Conservation (phyloP, 441 rosid species). For the Erodium moschatum region DNA sequence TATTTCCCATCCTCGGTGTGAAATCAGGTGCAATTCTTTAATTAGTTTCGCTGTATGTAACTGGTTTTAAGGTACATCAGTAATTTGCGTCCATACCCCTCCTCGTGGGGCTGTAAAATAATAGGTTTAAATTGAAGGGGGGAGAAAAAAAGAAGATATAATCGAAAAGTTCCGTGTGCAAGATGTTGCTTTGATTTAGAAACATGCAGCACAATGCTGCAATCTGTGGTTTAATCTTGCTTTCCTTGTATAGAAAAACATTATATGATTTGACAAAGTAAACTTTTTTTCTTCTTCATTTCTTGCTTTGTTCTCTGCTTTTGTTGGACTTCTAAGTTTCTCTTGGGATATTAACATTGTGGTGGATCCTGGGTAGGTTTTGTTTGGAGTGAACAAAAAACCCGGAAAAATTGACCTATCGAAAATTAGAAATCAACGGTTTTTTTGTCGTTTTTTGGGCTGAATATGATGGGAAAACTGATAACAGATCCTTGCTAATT, state of each 20-base stretch:
- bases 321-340: too few relatives aligned
- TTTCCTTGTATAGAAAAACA: conserved; percentile 29
- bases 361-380: too few relatives aligned
- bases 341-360: too few relatives aligned
- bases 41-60: conserved; percentile 49
- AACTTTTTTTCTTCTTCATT: neutral
- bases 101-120: conserved; percentile 41
- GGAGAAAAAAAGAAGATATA: conserved; percentile 17
- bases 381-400: too few relatives aligned
- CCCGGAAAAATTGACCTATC: too few relatives aligned
- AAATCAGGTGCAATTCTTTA: conserved; percentile 44
- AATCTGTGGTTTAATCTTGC: conserved; percentile 14
- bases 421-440: too few relatives aligned
- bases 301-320: neutral
- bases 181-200: conserved; percentile 27
- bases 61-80: conserved; percentile 32
- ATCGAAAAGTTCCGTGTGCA: conserved; percentile 20
- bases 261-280: conserved; percentile 18
- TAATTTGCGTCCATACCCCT: conserved; percentile 23
- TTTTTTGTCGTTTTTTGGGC: too few relatives aligned
- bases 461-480: too few relatives aligned
- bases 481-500: too few relatives aligned
- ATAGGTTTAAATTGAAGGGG: conserved; percentile 9
- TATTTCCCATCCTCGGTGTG: conserved; percentile 24
- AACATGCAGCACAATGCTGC: conserved; percentile 25